phyloP scores from a whole-genome alignment of 2,329 filamentous ascomycete genomes.

The Verticillium nubilum region DNA sequence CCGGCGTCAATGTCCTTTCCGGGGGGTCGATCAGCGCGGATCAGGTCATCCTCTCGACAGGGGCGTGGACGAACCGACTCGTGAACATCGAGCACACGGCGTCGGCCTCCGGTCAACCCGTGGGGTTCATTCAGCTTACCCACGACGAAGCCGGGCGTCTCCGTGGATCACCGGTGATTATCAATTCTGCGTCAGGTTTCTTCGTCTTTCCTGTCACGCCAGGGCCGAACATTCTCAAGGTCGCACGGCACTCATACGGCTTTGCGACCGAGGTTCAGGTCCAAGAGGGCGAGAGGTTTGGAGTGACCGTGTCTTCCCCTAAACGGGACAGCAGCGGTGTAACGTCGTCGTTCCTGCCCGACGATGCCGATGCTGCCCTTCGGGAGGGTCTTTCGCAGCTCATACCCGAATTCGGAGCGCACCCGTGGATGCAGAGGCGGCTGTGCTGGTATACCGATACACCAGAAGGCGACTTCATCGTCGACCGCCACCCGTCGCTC shows the following conservation, averaged over 20 bases:
- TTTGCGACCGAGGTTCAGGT: conserved; percentile 31
- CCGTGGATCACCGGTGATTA: conserved; percentile 50
- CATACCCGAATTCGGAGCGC: conserved; percentile 46
- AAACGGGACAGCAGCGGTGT: conserved; percentile 29
- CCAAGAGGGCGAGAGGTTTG: conserved; percentile 10
- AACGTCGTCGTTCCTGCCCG: conserved; percentile 35
- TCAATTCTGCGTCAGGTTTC: conserved; percentile 48
- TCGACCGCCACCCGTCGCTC: conserved; percentile 48
- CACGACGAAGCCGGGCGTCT: conserved; percentile 49
- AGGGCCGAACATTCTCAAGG: conserved; percentile 46
- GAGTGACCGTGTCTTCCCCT: conserved; percentile 21
- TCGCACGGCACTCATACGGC: conserved; percentile 56
- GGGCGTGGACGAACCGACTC: conserved; percentile 55
- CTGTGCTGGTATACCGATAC: conserved; percentile 64
- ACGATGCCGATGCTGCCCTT: conserved; percentile 47
- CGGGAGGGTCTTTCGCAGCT: conserved; percentile 45
- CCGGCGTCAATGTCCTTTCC: conserved; percentile 15
- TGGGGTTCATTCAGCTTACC: conserved; percentile 60
- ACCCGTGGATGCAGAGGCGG: conserved; percentile 43
- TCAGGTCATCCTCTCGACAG: conserved; percentile 51
- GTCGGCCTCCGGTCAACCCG: conserved; percentile 58
- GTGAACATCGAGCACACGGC: conserved; percentile 57
- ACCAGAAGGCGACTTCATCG: conserved; percentile 54
- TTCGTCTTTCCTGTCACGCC: conserved; percentile 49
- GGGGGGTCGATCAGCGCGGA: not conserved